A percentile compares a stretch with the other conserved stretches of the same genome.
Conservation (phyloP, 169 alveolate species). For the Plasmodium vinckei region DNA sequence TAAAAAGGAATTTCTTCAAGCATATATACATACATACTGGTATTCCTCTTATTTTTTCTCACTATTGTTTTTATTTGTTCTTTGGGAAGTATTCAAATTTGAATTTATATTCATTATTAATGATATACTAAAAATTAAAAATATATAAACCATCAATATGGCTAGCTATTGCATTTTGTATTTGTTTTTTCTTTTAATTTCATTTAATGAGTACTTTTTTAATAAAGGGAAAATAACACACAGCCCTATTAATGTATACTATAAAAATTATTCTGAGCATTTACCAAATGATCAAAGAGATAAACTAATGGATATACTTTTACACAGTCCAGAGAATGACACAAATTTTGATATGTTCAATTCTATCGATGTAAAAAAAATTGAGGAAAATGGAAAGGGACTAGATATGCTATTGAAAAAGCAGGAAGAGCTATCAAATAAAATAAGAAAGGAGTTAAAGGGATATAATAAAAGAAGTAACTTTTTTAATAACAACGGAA, state of each 20-base stretch:
- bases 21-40: no score
- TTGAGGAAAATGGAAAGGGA: constrained; percentile 25
- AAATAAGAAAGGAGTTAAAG: constrained; percentile 27
- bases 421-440: constrained; percentile 14
- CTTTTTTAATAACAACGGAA: not conserved
- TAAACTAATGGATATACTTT: constrained; percentile 34
- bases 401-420: constrained; percentile 17
- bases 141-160: constrained; percentile 3
- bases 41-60: no score
- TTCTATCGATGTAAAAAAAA: constrained; percentile 27
- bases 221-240: constrained; percentile 37
- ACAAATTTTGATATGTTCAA: not conserved
- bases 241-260: constrained; percentile 50
- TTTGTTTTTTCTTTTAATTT: constrained; percentile 21
- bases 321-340: constrained; percentile 6
- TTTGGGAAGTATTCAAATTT: no score
- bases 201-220: constrained; percentile 2
- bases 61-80: no score
- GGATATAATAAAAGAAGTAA: constrained; percentile 35
- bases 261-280: constrained; percentile 42
- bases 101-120: no score
- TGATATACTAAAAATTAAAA: no score
- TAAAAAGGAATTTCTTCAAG: no score
- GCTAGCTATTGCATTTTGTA: not conserved
- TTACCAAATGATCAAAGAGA: constrained; percentile 31